Conservation (phyloP, 2,329 filamentous ascomycete genomes). For the Neofusicoccum sp. region DNA sequence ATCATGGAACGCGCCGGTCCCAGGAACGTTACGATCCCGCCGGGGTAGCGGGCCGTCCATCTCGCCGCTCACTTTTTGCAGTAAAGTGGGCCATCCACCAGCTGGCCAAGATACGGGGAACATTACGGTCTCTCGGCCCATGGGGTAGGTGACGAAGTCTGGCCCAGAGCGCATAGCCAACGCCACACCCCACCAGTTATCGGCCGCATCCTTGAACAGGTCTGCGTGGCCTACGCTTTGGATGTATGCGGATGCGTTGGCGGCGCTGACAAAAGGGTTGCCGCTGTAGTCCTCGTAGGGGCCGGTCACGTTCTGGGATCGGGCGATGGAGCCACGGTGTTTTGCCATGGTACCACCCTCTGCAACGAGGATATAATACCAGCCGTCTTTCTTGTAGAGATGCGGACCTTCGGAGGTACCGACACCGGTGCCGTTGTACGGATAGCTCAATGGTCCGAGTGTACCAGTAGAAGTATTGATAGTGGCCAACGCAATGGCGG, state of each 20-base stretch:
- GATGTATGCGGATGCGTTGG: constrained; percentile 31
- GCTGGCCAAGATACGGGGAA: constrained; percentile 49
- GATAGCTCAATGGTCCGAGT: constrained; percentile 12
- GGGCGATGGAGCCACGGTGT: constrained; percentile 31
- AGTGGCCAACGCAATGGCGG: constrained; percentile 28
- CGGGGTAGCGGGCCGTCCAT: constrained; percentile 48
- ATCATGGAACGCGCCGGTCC: constrained; percentile 43
- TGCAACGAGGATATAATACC: constrained; percentile 30
- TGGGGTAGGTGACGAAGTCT: constrained; percentile 42
- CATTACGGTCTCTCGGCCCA: constrained; percentile 55
- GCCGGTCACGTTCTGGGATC: constrained; percentile 26
- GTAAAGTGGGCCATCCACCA: constrained; percentile 29
- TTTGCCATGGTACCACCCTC: constrained; percentile 26
- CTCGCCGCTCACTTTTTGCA: constrained; percentile 42
- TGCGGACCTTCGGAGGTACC: constrained; percentile 31
- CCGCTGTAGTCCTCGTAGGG: constrained; percentile 25
- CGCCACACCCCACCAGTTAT: constrained; percentile 53
- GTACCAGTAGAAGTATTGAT: background rate
- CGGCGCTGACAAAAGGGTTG: constrained; percentile 27
- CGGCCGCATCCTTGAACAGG: constrained; percentile 51
- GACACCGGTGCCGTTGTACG: constrained; percentile 39
- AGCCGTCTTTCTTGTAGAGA: constrained; percentile 30
- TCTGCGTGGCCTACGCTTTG: constrained; percentile 59
- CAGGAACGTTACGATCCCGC: constrained; percentile 33
- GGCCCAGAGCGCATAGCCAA: constrained; percentile 33